Base-by-base conservation (phyloP, 2,329 filamentous ascomycete species). In the Alternaria novae-zelandiae region DNA sequence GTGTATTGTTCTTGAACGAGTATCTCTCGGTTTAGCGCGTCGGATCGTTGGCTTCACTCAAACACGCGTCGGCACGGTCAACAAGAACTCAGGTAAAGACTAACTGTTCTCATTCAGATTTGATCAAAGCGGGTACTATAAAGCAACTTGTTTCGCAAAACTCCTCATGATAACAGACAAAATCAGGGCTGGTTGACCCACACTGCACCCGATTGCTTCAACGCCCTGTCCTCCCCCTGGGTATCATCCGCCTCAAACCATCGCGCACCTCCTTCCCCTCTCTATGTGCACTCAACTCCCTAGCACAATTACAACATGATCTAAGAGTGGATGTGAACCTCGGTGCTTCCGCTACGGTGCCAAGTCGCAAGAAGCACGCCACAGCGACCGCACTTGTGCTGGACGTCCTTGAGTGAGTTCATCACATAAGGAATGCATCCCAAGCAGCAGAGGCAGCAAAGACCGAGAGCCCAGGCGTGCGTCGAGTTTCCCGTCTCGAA, bases 351-450 rank as follows among this genome's bases (percentile, higher is more conserved):
- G 65, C 82, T 84, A 6, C 82, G 80, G 73, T 86, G 83, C 82
- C 82, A 86, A 0, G 79, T 82, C 0, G 83, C 84, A 49, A 86
- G 78, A 59, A 82, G 63, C 2, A 76, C 76, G 32, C 81, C 80
- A 61, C 84, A 86, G 30, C 79, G 76, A 1, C 82, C 82, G 59
- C 84, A 86, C 63, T 80, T 80, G 68, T 86, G 84, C 64, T 82
- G 72, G 5, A 83, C 82, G 57, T 86, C 82, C 72, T 86, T 86
- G 56, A 83, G 74, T 46, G 78, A 80, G 25, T 79, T 79, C 70
- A 85, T 80, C 28, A 84, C 43, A 65, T 86, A 86, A 0, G 84
- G 83, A 49, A 86, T 80, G 66, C 83, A 86, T 12, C 83, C 82
- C 5, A 85, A 68, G 64, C 82, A 83, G 63, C 72, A 71, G 57